Evolutionary conservation across 2,329 filamentous ascomycete genomes (phyloP), one percentile per base, ranked within the genome.

Genomic region (Zelopaecilomyces penicillatus): DNA sequence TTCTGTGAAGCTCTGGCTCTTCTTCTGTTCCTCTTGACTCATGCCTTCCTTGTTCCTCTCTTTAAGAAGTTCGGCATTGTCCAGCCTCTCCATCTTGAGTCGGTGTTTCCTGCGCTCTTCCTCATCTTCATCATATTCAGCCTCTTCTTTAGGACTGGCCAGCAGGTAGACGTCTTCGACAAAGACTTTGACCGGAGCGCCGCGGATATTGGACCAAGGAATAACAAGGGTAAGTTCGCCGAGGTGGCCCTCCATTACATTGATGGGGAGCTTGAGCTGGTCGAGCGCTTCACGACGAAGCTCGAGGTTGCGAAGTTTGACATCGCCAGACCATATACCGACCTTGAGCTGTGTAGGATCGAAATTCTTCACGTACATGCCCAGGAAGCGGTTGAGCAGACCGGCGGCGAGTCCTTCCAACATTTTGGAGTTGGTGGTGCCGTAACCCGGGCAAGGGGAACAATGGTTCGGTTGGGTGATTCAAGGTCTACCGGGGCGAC

Each of bases 301-400:
- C 70, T 98, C 87, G 47, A 99, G 82, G 58, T 98, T 83, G 49
- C 83, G 83, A 38, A 99, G 76, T 69, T 95, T 95, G 59, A 98
- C 93, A 71, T 99, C 93, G 57, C 94, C 93, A 26, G 87, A 95
- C 93, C 91, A 98, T 59, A 98, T 98, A 52, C 94, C 93, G 52
- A 98, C 90, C 64, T 98, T 98, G 54, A 99, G 78, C 72, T 98
- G 93, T 59, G 88, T 85, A 44, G 93, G 88, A 67, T 99, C 93
- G 65, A 99, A 98, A 69, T 98, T 97, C 77, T 95, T 90, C 67
- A 99, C 91, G 67, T 98, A 98, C 85, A 97, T 95, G 76, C 93
- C 94, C 80, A 99, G 72, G 70, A 98, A 97, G 73, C 94, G 86
- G 74, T 98, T 98, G 58, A 99, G 83, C 74, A 99, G 76, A 69